Conservation (phyloP, 768 basidiomycete genomes). For the Leucosporidium creatinivorum region DNA sequence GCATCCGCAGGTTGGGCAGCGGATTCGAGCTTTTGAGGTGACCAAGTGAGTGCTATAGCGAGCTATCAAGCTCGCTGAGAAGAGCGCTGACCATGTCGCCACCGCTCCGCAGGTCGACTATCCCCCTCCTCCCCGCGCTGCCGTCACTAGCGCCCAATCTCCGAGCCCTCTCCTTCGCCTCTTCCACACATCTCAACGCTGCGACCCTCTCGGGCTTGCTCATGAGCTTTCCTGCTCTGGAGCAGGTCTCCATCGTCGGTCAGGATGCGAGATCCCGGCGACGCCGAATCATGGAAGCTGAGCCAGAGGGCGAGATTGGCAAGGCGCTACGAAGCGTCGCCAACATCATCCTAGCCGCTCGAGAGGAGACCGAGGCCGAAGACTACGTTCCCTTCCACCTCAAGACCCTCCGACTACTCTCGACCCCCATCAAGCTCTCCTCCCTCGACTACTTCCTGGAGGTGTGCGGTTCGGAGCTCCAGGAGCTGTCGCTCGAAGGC, state of each 20-base stretch:
- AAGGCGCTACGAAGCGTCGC: neutral
- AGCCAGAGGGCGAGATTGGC: neutral
- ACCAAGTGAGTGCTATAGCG: neutral
- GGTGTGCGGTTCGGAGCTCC: neutral
- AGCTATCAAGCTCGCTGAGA: no score
- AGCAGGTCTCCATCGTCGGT: neutral
- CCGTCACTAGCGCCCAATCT: neutral
- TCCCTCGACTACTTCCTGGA: constrained; percentile 4
- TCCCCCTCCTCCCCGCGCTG: neutral
- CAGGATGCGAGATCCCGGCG: neutral
- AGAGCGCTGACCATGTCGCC: neutral
- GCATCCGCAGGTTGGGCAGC: neutral
- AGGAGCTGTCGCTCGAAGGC: neutral
- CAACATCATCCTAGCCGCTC: neutral
- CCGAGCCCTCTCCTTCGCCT: neutral
- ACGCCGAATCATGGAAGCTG: neutral
- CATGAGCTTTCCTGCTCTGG: neutral
- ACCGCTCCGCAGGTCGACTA: neutral
- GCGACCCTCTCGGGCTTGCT: neutral
- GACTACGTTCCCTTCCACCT: neutral
- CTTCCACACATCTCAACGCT: neutral
- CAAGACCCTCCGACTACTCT: neutral
- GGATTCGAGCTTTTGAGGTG: neutral
- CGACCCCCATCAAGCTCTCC: neutral
- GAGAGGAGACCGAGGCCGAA: neutral